Base-by-base conservation (phyloP, 306 rosid genomes). In the Cucurbita argyrosperma region DNA sequence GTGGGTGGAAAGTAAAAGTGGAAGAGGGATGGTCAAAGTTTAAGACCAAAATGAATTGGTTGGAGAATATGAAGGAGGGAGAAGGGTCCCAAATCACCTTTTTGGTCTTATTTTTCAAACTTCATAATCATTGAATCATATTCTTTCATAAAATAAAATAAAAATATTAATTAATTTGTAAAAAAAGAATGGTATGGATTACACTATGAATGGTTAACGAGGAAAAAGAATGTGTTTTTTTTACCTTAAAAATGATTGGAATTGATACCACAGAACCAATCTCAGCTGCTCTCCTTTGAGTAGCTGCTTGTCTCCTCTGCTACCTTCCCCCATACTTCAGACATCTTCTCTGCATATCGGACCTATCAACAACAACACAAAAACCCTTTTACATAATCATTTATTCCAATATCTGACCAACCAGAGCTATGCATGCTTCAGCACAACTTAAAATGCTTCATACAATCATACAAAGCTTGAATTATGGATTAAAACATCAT, bases 291-390 rank as follows among this genome's bases (percentile, higher is more conserved):
- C 65, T 87, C 90, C 56, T 81, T 80, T 38, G 79, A 84, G 71
- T 95, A 91, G 43, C 81, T 79, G 54, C 84, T 74, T 0, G 96
- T 91, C 18, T 95, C 99, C 81, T 95, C 99, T 16, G 84, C 96
- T 18, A 95, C 91, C 79, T 88, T 95, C 26, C 87, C 76, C 97
- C 99, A 95, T 19, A 89, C 97, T 43, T 91, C 84, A 38, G 97
- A 87, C 26, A 95, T 91, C 80, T 91, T 95, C 88, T 95, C 97
- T 0, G 96, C 91, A 77, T 91, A 95, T 54, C 97, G 97, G 35
- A 88, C 97, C 99, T 95, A 69, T 39, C 58, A 35, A 35, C 42
- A 64, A 45, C 39, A 21, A 30, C 35, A 30, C 35, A 30, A 30
- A 3, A 30, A 30, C 35, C 35, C 35, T 30, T 30, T 30, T 62